Evolutionary conservation across 2,329 filamentous ascomycete species (phyloP).

Genomic region (Chrysoporthe austroafricana): DNA sequence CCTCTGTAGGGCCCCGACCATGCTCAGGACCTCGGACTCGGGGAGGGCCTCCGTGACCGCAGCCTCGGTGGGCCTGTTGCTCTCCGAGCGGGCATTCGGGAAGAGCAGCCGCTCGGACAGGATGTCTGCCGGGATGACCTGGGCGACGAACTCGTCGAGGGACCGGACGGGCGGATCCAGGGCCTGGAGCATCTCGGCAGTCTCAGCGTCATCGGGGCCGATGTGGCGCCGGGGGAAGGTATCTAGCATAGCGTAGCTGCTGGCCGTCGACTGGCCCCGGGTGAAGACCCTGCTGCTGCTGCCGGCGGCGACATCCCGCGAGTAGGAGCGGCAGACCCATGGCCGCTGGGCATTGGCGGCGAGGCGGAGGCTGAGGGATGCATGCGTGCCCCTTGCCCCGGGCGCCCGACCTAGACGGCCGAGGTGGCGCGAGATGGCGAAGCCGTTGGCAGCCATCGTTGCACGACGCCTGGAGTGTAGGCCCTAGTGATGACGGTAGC

Average conservation of each 20-base stretch:
- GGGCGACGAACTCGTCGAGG: conserved; percentile 80
- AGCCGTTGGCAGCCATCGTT: conserved; percentile 29
- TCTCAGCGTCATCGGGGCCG: conserved; percentile 73
- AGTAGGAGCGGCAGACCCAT: conserved; percentile 28
- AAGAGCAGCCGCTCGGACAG: conserved; percentile 70
- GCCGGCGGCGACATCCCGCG: conserved; percentile 20
- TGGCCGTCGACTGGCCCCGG: conserved; percentile 31
- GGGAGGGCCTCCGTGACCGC: conserved; percentile 49
- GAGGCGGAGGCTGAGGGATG: conserved; percentile 24
- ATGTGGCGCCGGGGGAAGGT: conserved; percentile 85
- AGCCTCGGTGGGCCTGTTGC: conserved; percentile 42
- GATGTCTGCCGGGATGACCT: conserved; percentile 83
- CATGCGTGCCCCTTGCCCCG: conserved; percentile 18
- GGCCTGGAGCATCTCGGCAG: conserved; percentile 76
- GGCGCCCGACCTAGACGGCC: conserved; percentile 23
- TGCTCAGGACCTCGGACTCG: conserved; percentile 62
- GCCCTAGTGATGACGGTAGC: background rate
- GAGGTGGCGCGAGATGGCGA: conserved; percentile 31
- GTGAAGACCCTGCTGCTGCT: conserved; percentile 22
- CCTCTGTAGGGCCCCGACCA: conserved; percentile 38
- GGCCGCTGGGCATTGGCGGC: conserved; percentile 27
- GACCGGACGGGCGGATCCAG: conserved; percentile 74
- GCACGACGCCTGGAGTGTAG: background rate
- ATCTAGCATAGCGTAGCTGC: conserved; percentile 48
- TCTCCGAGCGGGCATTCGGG: conserved; percentile 47